phyloP scores from a whole-genome alignment of 768 basidiomycete species.

The Boletus vinaceobasis region DNA sequence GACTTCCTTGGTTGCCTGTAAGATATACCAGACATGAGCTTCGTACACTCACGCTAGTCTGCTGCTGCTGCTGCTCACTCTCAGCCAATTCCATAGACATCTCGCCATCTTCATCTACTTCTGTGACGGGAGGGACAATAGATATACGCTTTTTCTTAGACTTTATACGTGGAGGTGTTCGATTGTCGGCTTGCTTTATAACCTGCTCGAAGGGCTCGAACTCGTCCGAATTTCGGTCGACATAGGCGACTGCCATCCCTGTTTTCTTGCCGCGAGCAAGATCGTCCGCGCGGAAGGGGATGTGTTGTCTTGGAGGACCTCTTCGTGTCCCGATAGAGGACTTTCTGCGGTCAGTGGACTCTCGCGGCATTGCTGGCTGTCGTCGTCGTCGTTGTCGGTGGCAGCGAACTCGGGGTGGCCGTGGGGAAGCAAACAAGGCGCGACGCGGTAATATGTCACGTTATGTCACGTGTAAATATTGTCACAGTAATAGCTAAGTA shows the following conservation, averaged over 20 bases:
- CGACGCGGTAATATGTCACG: constrained; percentile 24
- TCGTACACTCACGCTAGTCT: not conserved
- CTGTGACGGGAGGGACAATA: constrained; percentile 31
- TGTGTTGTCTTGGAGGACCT: constrained; percentile 60
- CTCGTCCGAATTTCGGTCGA: constrained; percentile 74
- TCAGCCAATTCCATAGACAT: constrained; percentile 77
- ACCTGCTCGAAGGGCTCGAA: constrained; percentile 80
- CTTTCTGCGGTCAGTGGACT: constrained; percentile 27
- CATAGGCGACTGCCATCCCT: constrained; percentile 62
- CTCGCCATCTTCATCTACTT: constrained; percentile 57
- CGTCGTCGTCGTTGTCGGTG: constrained; percentile 7
- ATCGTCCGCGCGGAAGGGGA: constrained; percentile 78
- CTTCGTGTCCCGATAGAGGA: constrained; percentile 47
- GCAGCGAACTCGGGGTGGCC: constrained; percentile 11
- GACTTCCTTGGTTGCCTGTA: constrained; percentile 30
- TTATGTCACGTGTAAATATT: constrained; percentile 24
- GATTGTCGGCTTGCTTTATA: constrained; percentile 63
- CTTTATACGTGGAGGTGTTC: constrained; percentile 58
- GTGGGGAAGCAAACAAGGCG: constrained; percentile 29
- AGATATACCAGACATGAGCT: constrained; percentile 4
- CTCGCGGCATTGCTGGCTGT: constrained; percentile 25
- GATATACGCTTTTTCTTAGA: constrained; percentile 49
- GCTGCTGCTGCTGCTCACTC: constrained; percentile 50
- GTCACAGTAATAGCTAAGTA: constrained; percentile 10
- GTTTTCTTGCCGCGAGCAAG: constrained; percentile 78